Base-by-base conservation (phyloP, 2,329 filamentous ascomycete genomes). In the Penicillium italicum region DNA sequence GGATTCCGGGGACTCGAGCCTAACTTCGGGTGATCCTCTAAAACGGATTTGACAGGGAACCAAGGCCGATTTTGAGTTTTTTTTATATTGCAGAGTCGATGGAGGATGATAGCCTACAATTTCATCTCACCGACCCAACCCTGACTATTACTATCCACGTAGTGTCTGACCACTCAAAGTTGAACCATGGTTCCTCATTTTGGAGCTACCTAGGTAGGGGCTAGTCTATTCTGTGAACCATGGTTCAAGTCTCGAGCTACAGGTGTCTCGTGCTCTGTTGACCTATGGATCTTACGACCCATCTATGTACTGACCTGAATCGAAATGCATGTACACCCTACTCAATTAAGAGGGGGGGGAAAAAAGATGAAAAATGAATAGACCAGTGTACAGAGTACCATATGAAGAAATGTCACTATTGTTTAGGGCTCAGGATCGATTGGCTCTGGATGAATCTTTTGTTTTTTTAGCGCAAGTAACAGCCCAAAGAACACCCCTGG, bases 401-500 rank as follows among this genome's bases (percentile, higher is more conserved):
- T 38, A 18, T 16, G 49, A 47, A 57, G 52, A 53, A 53, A 38
- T 46, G 28, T 30, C 49, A 28, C 24, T 50, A 46, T 43, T 37
- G 38, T 22, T 36, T 56, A 34, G 40, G 53, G 48, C 48, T 38
- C 4, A 16, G 26, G 43, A 64, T 64, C 53, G 62, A 66, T 66
- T 66, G 63, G 62, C 53, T 57, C 30, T 51, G 56, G 26, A 58
- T 63, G 58, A 61, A 65, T 65, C 63, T 65, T 56, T 49, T 50
- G n/a, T n/a, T 12, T 31, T 40, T 37, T 56, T 60, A 59, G 59
- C 56, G 51, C 49, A 38, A 31, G 18, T 43, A 24, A 40, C 40
- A 42, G 46, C 55, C 52, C 59, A 50, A 59, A 38, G 36, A 42
- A 22, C 16, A 40, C 40, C 37, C 42, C 42, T 43, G 37, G 44